Evolutionary conservation across 257 asterid genomes (phyloP), one percentile per base, ranked within the genome.

Genomic region (Primulina tabacum): DNA sequence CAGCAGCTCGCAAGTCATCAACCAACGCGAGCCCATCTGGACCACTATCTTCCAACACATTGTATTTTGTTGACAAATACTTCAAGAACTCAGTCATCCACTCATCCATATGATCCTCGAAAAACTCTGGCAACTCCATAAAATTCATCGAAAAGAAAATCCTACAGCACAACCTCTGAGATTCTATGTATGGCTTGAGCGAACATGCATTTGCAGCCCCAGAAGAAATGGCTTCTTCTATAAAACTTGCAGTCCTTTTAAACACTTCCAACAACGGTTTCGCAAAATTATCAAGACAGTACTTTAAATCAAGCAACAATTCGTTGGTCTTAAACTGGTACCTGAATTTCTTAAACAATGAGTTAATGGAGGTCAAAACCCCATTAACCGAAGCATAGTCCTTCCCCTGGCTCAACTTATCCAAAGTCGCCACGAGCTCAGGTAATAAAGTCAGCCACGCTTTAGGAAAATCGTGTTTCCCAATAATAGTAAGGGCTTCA

Each of bases 21-120:
- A 91, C 96, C 68, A 83, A 72, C n/a, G 85, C 85, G 74, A 91
- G 85, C 76, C 97, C 97, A 60, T 89, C 96, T 57, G 35, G 55
- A 47, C 96, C 88, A 70, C 76, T 72, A 30, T 89, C 96, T 76
- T 94, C 99, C 12, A 93, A 78, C 60, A 81, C 86, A 20, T 82
- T 61, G 69, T 83, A 91, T 53, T 65, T 94, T 21, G 76, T 79
- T 0, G 90, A 81, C 71, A 94, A 79, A 75, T 94, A 91, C 71
- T 91, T 89, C 65, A 75, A 80, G 77, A 91, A 94, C 84, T 88
- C 97, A 65, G 61, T 53, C 99, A 94, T 85, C 97, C 99, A 94
- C 73, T 88, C 97, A 69, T 76, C 83, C 95, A 94, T 82, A 75
- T 88, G 93, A 68, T 89, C 95, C 88, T 91, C 97, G 60, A 90